Base-by-base conservation (phyloP, 106 monocot species). In the Dendrobium officinale region DNA sequence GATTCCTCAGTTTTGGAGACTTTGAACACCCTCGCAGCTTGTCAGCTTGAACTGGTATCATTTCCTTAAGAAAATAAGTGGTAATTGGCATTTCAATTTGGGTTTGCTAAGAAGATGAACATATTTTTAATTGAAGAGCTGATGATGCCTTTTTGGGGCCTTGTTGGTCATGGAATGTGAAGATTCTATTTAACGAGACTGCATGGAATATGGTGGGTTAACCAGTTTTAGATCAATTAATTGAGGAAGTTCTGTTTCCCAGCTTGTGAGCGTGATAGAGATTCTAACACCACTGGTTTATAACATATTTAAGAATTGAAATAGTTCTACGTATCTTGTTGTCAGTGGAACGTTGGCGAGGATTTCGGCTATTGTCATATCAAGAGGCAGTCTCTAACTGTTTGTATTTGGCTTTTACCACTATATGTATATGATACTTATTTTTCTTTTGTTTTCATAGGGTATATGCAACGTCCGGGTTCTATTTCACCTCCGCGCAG, bases 401-500 rank as follows among this genome's bases (percentile, higher is more conserved):
- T 76, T 47, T 48, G 10, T 16, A 15, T 43, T 47, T 5, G 45
- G 49, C 13, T 24, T 43, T 44, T 43, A 20, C 4, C 19, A 5
- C 20, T 75, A 9, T 43, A 37, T 43, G 2, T 43, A 22, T 75
- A 44, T 31, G 74, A 75, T 43, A 20, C 74, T 75, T 44, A 76
- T 27, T 48, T 47, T 49, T 75, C 45, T 13, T 47, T 1, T 22
- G 4, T 18, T 51, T 76, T 79, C 80, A 42, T 79, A 81, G 85
- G 85, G 18, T 83, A 83, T 78, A 72, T 77, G 41, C 82, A 77
- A 61, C 84, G 49, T 80, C 81, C 79, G 84, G 85, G 82, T 80
- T 89, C 88, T 45, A 68, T 81, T 77, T 88, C 89, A 75, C 75
- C 84, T 49, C 82, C 82, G 61, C 86, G 81, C 4, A 79, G 80